Evolutionary conservation across 2,329 filamentous ascomycete species (phyloP), one percentile per base, ranked within the genome.

Genomic region (Neoscytalidium dimidiatum): DNA sequence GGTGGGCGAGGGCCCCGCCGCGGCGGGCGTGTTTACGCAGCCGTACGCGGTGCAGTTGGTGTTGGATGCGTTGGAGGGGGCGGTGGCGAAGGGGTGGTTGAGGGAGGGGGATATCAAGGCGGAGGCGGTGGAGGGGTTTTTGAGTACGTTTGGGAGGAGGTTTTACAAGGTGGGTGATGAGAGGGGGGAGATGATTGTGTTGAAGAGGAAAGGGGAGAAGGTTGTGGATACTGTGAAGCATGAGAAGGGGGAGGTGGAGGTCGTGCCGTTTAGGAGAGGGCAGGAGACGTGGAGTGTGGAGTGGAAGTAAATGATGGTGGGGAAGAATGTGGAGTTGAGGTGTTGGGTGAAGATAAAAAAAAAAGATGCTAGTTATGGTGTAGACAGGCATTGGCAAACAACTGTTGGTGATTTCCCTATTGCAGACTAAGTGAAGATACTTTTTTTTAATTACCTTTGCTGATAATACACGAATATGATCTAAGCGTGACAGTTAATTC

Each of bases 21-120:
- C 89, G 0, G 91, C 91, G 0, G 91, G 91, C 4, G 90, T 94
- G 48, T 94, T 92, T 75, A 94, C 91, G 1, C 91, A 94, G 78
- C 88, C 89, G 3, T 88, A 88, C 73, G 88, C 87, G 0, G 82
- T 88, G 1, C 87, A 87, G 63, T 83, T 88, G 53, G 88, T 92
- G 52, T 78, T 92, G 26, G 84, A 85, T 75, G 86, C 86, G 23
- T 78, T 92, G 44, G 85, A 90, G 75, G 84, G 86, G 69, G 90
- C 84, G 4, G 79, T 90, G 3, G 77, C 82, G 70, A 81, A 82
- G 67, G 84, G 84, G 0, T 79, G 86, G 46, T 68, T 89, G 23
- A 77, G 74, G 48, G 82, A 83, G 64, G 81, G 83, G 31, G 83
- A 87, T 41, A 82, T 89, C 35, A 86, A 80, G 3, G 73, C 75